phyloP scores from a whole-genome alignment of 2,329 filamentous ascomycete species.

The Trichophyton benhamiae region DNA sequence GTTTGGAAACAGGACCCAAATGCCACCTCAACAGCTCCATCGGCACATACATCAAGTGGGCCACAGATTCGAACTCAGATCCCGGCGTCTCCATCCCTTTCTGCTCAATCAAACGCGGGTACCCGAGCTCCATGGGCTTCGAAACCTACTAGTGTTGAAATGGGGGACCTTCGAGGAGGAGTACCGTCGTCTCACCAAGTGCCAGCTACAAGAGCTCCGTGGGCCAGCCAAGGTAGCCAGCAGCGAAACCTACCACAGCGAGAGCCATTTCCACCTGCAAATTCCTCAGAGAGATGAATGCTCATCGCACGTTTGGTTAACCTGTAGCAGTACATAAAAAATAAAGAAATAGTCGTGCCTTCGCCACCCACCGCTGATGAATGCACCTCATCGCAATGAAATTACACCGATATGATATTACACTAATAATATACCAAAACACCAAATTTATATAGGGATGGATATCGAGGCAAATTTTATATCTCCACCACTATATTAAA shows the following conservation, averaged over 20 bases:
- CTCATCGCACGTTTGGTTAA: background rate
- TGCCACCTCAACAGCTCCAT: slow-evolving; percentile 38
- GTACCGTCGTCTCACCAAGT: background rate
- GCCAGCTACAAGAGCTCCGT: slow-evolving; percentile 28
- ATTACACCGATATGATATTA: too few relatives aligned
- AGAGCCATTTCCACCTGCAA: background rate
- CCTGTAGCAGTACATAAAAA: background rate
- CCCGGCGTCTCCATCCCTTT: background rate
- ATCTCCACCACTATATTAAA: too few relatives aligned
- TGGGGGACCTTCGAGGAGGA: slow-evolving; percentile 5
- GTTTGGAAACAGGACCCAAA: slow-evolving; percentile 59
- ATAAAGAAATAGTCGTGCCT: background rate
- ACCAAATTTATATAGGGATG: too few relatives aligned
- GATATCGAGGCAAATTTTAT: too few relatives aligned
- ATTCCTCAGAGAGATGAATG: background rate
- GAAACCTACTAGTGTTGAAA: background rate
- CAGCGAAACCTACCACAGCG: background rate
- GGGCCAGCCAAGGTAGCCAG: slow-evolving; percentile 20
- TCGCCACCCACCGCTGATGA: too few relatives aligned
- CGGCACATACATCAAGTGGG: slow-evolving; percentile 39
- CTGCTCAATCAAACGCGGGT: slow-evolving; percentile 15
- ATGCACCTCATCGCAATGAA: too few relatives aligned
- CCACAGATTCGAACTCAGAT: slow-evolving; percentile 5
- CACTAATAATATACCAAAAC: too few relatives aligned
- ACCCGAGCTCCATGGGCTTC: slow-evolving; percentile 28